phyloP scores from a whole-genome alignment of 306 rosid species.

The Cyclanthera cordifolia region DNA sequence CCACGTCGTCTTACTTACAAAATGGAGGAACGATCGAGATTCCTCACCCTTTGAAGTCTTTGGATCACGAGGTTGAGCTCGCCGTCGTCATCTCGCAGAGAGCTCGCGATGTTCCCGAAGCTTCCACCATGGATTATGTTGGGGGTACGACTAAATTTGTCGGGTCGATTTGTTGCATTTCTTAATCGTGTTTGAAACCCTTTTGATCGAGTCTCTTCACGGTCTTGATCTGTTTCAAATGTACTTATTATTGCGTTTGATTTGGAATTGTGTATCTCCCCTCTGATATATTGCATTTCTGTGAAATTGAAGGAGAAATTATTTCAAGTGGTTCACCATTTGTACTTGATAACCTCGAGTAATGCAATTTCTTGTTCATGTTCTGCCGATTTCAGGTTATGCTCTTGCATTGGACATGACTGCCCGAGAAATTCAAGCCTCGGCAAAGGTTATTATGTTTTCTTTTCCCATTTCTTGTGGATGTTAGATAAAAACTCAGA shows the following conservation, averaged over 20 bases:
- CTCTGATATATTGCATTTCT: not conserved
- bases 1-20: constrained; percentile 80
- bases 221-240: too few relatives aligned
- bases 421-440: constrained; percentile 80
- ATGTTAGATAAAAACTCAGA: not conserved
- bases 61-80: constrained; percentile 91
- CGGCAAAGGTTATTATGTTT: constrained; percentile 47
- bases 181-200: not conserved
- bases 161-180: not conserved
- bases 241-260: too few relatives aligned
- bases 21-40: constrained; percentile 80
- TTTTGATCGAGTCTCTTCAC: not conserved
- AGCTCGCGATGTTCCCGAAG: constrained; percentile 76
- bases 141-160: constrained; percentile 34
- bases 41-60: constrained; percentile 66
- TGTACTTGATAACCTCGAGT: not conserved
- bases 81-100: constrained; percentile 69
- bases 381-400: constrained; percentile 49
- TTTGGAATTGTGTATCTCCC: too few relatives aligned
- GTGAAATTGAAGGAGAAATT: not conserved
- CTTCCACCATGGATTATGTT: constrained; percentile 79
- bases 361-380: not conserved
- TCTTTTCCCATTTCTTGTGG: not conserved
- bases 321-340: not conserved
- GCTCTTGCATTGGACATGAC: constrained; percentile 96